Percentiles rank a stretch among this genome's conserved stretches.
Conservation (phyloP, 371 early-diverging fungal species). For the Rhizomucor miehei region DNA sequence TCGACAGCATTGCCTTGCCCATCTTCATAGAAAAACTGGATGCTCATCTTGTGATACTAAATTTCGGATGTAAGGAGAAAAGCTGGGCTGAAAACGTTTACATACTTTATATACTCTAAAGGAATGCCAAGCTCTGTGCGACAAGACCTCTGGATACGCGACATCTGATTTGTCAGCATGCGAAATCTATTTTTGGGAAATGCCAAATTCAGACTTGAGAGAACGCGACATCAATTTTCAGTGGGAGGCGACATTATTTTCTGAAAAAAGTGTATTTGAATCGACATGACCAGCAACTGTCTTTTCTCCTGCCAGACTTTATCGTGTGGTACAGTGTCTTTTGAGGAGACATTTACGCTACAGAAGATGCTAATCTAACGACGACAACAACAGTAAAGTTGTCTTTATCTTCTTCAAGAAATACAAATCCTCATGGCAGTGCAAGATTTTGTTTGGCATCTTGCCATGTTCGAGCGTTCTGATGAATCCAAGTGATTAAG, state of each 20-base stretch:
- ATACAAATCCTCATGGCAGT: no score
- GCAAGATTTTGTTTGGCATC: no score
- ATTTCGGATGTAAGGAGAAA: conserved; percentile 1
- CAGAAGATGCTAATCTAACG: no score
- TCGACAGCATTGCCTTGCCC: conserved; percentile 8
- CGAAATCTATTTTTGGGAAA: not conserved
- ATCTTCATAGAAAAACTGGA: conserved; percentile 6
- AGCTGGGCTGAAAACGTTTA: conserved; percentile 1
- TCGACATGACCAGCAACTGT: no score
- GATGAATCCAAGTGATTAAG: no score
- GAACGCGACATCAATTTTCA: conserved; percentile 3
- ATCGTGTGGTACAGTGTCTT: no score
- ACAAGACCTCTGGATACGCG: conserved; percentile 1
- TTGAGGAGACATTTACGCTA: no score
- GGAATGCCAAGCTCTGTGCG: conserved; percentile 1
- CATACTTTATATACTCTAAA: not conserved
- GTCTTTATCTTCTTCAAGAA: no score
- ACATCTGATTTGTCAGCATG: conserved; percentile 1
- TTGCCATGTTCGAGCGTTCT: no score
- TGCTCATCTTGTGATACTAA: conserved; percentile 1
- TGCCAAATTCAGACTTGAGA: conserved; percentile 1
- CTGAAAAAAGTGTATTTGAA: not conserved
- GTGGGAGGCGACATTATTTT: conserved; percentile 1
- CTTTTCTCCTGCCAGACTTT: no score
- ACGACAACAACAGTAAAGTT: no score